Base-by-base conservation (phyloP, 1,139 yeast species). In the Hyphopichia buzzinii region DNA sequence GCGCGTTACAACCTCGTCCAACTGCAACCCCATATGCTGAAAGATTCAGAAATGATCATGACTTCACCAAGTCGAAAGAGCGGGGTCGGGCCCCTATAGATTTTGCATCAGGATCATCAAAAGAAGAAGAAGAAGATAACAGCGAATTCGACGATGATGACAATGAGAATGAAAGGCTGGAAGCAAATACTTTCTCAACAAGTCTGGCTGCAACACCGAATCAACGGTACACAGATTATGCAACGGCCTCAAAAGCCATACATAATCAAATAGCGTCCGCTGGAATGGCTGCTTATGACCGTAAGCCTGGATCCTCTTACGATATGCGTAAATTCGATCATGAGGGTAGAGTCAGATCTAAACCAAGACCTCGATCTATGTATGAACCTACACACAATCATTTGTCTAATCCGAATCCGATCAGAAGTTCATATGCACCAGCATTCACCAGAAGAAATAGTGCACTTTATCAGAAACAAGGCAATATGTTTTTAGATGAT, bases 121-220 rank as follows among this genome's bases (percentile, higher is more conserved):
- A 27, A n/a, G 26, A 33, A 12, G 30, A 30, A 14, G 41, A 34
- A 8, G 42, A 39, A n/a, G 54, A 47, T 10, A 26, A 12, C 11
- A 45, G 51, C 23, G 58, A 54, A 34, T 52, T 52, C 39, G 56
- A 51, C 17, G 55, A 50, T 30, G 53, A 50, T 24, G 41, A 40
- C n/a, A 30, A 19, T 10, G 23, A 19, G 10, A 19, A 6, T 10
- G 23, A 19, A 10, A 19, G 10, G 23, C 8, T 7, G 23, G 23
- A 19, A 19, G 23, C 6, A 6, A 6, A 7, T 19, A 10, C 10
- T 6, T 19, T 19, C 10, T 19, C 23, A 19, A 10, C 23, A 6
- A 19, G 23, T 19, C 23, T 19, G 23, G 6, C 23, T 10, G 10
- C 23, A 6, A 19, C 23, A 10, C 23, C 23, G 6, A 19, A 6